Base-by-base conservation (phyloP, 192 early-diverging fungal genomes). In the Backusella tuberculispora region DNA sequence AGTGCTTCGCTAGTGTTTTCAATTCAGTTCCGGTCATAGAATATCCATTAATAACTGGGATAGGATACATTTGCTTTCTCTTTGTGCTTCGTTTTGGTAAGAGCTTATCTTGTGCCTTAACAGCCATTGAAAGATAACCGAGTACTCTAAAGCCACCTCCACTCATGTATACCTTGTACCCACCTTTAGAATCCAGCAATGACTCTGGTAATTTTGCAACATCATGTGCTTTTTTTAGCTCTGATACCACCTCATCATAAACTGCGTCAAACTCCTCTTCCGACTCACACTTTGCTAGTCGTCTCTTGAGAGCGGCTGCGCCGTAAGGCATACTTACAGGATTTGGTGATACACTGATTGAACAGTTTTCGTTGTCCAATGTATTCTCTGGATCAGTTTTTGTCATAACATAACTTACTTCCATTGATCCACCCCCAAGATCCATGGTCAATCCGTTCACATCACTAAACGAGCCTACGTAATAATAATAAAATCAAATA, bases 31-130 rank as follows among this genome's bases (percentile, higher is more conserved):
- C 76, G 0, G 82, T 69, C 8, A 83, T 83, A 64, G 74, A 48
- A 47, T 84, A 88, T 17, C 85, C 87, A 72, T 88, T 88, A 50
- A 88, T 88, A 34, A 88, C 81, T 0, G 85, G 84, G 44, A 88
- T 81, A 15, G 85, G 85, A 65, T 85, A 88, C 15, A 45, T 63
- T 19, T 17, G 66, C 53, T 69, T 70, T 53, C 63, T 41, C 17
- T 74, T 66, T 19, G 34, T 56, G 63, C 60, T 76, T 56, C 34
- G 79, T 69, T 10, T 46, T 9, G 48, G 70, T 67, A 48, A 75
- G 44, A 37, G 73, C 21, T 48, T 65, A 68, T 73, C 40, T 74
- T 79, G 66, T 72, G 65, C 75, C 73, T 85, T 69, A 43, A 26
- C 46, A 6, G 81, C 80, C 87, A 88, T 88, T 34, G 81, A 69